Evolutionary conservation across 495 filamentous ascomycete genomes (phyloP), one percentile per base, ranked within the genome.

Genomic region (Annulohypoxylon nitens): DNA sequence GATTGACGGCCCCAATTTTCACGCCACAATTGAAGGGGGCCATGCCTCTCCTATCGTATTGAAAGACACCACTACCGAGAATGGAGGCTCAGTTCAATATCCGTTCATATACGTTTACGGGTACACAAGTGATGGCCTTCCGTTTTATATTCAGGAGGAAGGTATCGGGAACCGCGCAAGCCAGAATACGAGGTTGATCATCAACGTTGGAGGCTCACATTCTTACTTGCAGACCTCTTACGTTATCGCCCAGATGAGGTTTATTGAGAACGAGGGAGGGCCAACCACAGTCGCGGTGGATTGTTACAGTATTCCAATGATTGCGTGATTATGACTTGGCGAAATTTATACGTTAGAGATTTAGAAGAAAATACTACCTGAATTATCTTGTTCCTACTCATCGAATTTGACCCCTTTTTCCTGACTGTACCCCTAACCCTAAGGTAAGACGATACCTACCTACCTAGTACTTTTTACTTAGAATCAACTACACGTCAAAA

Each of bases 241-340:
- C 23, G 50, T 53, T 14, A 53, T 53, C 23, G 50, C 50, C 1
- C 50, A 53, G 12, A 53, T 53, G 50, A 53, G 50, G 9, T 53
- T 53, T 20, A 53, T 53, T n/a, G 50, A 53, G 23, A 53, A 53
- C 8, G 50, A 53, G 10, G 50, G 50, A 2, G 50, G 50, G 6
- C 50, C 50, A 26, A 53, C 50, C 12, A 53, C 50, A 10, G 50
- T 53, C 0, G 50, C 50, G 3, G 50, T 53, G 8, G 50, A 53
- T 14, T 53, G 50, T 30, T 53, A 53, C 20, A 53, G 50, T n/a
- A 53, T 53, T 53, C 50, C 50, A 4, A 53, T 53, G 50, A 53
- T 53, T 53, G 50, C 23, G 10, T 53, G 30, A 25, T 14, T 33
- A 2, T 6, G 50, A n/a, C 50, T 14, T 20, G 8, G 25, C 4